Evolutionary conservation across 306 rosid genomes (phyloP).

Genomic region (Lathyrus tuberosus): DNA sequence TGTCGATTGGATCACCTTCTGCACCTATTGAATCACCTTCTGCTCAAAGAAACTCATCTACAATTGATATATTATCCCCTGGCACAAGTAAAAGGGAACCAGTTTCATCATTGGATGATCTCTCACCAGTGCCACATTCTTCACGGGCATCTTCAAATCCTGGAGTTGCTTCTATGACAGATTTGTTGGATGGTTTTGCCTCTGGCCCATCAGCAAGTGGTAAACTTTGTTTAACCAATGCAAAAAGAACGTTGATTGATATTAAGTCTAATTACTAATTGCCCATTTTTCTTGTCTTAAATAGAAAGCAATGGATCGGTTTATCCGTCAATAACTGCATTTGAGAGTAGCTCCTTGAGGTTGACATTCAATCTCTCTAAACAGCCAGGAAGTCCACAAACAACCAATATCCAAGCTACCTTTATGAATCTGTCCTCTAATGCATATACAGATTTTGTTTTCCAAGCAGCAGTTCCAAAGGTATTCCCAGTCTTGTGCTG

Average conservation of each 20-base stretch:
- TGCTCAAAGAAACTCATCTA: conserved; percentile 53
- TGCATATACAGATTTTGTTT: conserved; percentile 75
- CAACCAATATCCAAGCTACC: conserved; percentile 70
- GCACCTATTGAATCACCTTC: conserved; percentile 60
- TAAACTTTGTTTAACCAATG: conserved; percentile 36
- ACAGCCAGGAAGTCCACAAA: conserved; percentile 79
- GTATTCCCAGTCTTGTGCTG: conserved; percentile 46
- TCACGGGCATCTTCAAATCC: conserved; percentile 53
- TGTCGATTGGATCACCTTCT: conserved; percentile 66
- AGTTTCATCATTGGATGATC: conserved; percentile 64
- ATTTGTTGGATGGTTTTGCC: conserved; percentile 74
- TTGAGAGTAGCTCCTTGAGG: conserved; percentile 85
- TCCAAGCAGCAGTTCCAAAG: conserved; percentile 99
- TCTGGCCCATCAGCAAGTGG: conserved; percentile 57
- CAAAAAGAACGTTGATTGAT: conserved; percentile 20
- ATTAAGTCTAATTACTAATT: conserved; percentile 36
- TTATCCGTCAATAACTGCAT: conserved; percentile 81
- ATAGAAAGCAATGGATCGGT: conserved; percentile 72
- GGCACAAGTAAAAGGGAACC: conserved; percentile 55
- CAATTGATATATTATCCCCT: conserved; percentile 57
- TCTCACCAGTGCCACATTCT: conserved; percentile 66
- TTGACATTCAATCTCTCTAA: conserved; percentile 80
- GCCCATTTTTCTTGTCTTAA: conserved; percentile 31
- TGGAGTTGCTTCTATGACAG: conserved; percentile 67
- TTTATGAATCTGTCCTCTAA: conserved; percentile 71